Evolutionary conservation across 306 rosid species (phyloP).

Genomic region (Sphenostylis stenocarpa): DNA sequence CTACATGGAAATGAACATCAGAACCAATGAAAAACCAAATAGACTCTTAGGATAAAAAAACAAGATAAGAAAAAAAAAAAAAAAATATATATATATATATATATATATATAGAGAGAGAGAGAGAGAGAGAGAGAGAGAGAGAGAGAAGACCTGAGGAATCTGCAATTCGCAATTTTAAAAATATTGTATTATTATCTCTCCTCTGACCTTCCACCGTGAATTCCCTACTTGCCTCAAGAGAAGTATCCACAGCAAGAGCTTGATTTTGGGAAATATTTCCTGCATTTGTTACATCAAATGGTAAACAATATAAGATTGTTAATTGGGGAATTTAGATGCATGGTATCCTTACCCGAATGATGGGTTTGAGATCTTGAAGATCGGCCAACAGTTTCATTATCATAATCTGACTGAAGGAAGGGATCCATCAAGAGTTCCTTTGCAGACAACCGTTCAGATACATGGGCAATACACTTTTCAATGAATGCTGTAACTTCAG

Average conservation of each 20-base stretch:
- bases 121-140: too few relatives aligned
- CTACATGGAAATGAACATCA: slow-evolving; percentile 43
- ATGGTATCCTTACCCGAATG: slow-evolving; percentile 41
- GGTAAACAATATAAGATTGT: slow-evolving; percentile 27
- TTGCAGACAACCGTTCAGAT: slow-evolving; percentile 81
- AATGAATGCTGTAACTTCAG: slow-evolving; percentile 69
- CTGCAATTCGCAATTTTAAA: slow-evolving; percentile 81
- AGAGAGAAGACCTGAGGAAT: slow-evolving; percentile 63
- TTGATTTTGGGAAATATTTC: slow-evolving; percentile 36
- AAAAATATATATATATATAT: too few relatives aligned
- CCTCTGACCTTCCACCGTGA: slow-evolving; percentile 83
- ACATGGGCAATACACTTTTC: slow-evolving; percentile 83
- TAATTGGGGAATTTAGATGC: slow-evolving; percentile 23
- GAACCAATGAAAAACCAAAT: slow-evolving; percentile 9
- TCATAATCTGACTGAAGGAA: slow-evolving; percentile 71
- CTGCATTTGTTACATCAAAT: slow-evolving; percentile 46
- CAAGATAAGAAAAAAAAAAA: not conserved
- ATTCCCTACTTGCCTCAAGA: slow-evolving; percentile 58
- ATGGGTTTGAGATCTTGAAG: slow-evolving; percentile 35
- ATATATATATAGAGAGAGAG: too few relatives aligned
- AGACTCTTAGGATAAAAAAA: not conserved
- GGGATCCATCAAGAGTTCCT: slow-evolving; percentile 77
- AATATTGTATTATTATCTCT: slow-evolving; percentile 74
- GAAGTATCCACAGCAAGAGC: slow-evolving; percentile 35
- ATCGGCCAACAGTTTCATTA: slow-evolving; percentile 52